Percentiles rank a stretch among this genome's conserved stretches.
Conservation (phyloP, 2,329 filamentous ascomycete genomes). For the Madurella fahalii region DNA sequence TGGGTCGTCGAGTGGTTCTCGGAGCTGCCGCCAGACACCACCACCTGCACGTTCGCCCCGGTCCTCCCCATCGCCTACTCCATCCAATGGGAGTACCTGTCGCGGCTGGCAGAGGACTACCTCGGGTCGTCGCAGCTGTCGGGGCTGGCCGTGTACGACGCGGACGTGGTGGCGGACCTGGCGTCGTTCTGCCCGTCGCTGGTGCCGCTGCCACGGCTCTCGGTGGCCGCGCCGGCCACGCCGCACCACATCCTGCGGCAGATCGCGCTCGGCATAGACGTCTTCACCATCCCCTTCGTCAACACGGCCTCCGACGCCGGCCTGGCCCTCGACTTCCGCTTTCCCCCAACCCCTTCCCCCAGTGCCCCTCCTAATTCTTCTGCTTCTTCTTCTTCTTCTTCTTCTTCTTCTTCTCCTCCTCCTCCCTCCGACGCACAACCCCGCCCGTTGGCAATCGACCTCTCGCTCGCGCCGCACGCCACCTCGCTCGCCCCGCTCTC, state of each 20-base stretch:
- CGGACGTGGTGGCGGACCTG: slow-evolving; percentile 64
- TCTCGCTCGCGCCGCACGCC: slow-evolving; percentile 65
- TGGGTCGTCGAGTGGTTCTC: slow-evolving; percentile 71
- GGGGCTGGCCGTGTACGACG: slow-evolving; percentile 75
- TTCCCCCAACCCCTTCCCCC: slow-evolving; percentile 48
- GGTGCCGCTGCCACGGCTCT: slow-evolving; percentile 64
- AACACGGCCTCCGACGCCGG: slow-evolving; percentile 74
- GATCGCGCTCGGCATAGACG: slow-evolving; percentile 70
- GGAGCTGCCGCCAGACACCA: slow-evolving; percentile 32
- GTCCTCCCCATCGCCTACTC: slow-evolving; percentile 71
- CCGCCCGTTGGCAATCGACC: slow-evolving; percentile 66
- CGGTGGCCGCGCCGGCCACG: slow-evolving; percentile 63
- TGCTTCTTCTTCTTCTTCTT: too few species aligned
- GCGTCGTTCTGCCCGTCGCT: slow-evolving; percentile 52
- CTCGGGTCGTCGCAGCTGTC: slow-evolving; percentile 54
- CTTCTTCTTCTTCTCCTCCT: too few species aligned
- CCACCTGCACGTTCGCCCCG: slow-evolving; percentile 54
- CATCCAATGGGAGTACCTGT: slow-evolving; percentile 75
- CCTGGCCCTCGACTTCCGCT: slow-evolving; percentile 75
- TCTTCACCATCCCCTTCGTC: slow-evolving; percentile 75
- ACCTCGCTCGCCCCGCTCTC: slow-evolving; percentile 60
- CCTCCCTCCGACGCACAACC: too few species aligned
- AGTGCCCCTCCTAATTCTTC: too few species aligned
- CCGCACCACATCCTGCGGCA: slow-evolving; percentile 77
- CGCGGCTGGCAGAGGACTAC: slow-evolving; percentile 63